Evolutionary conservation across 768 basidiomycete genomes (phyloP).

Genomic region (Lactarius pseudohatsudake): DNA sequence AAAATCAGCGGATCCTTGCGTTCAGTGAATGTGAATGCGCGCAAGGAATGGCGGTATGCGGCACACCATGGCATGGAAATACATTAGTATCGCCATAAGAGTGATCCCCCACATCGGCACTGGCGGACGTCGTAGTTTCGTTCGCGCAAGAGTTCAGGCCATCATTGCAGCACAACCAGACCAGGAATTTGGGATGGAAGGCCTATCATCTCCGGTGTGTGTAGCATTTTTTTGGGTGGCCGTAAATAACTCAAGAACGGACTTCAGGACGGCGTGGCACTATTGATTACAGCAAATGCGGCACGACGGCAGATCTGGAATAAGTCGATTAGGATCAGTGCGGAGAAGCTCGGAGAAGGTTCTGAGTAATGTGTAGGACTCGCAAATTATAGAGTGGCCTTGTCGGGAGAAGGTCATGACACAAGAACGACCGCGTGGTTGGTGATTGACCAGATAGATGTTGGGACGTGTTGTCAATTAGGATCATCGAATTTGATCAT

Average conservation of each 20-base stretch:
- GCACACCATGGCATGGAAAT: not conserved
- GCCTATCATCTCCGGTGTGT: too few species aligned
- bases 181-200: too few species aligned
- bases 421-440: not conserved
- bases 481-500: not conserved
- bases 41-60: not conserved
- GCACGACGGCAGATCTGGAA: too few species aligned
- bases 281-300: not conserved
- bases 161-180: not conserved
- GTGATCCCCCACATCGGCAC: not conserved
- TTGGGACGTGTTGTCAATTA: not conserved
- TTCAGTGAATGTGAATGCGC: not conserved
- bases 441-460: not conserved
- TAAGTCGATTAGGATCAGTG: too few species aligned
- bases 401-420: not conserved
- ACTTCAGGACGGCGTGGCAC: not conserved
- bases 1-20: not conserved
- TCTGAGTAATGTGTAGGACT: not conserved
- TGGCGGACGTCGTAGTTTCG: not conserved
- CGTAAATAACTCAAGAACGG: not conserved
- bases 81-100: not conserved
- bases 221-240: not conserved
- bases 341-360: not conserved
- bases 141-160: not conserved
- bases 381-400: not conserved